Evolutionary conservation across 2,329 filamentous ascomycete genomes (phyloP).

Genomic region (Arthrobotrys megalospora): DNA sequence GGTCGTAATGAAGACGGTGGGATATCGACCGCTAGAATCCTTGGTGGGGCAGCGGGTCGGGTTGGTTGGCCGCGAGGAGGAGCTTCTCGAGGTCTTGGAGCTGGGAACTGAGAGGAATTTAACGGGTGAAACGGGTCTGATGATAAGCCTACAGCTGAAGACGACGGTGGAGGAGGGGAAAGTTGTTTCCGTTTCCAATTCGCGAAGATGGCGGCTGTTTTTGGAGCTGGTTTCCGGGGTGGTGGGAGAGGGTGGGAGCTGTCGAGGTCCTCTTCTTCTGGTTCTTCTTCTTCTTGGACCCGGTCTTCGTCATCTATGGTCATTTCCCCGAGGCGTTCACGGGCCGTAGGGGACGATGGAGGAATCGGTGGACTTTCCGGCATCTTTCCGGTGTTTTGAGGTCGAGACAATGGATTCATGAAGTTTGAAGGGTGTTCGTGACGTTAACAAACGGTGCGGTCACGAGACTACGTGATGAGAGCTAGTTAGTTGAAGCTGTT

Average conservation of each 20-base stretch:
- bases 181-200: constrained; percentile 62
- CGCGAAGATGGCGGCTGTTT: constrained; percentile 52
- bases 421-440: constrained; percentile 21
- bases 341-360: constrained; percentile 47
- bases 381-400: constrained; percentile 31
- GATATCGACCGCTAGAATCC: constrained; percentile 87
- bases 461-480: constrained; percentile 20
- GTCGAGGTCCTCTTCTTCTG: constrained; percentile 42
- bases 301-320: constrained; percentile 48
- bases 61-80: constrained; percentile 44
- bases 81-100: constrained; percentile 48
- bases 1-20: constrained; percentile 89
- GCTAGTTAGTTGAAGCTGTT: too few relatives aligned
- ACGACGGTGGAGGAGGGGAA: constrained; percentile 66
- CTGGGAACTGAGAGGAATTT: constrained; percentile 57
- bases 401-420: constrained; percentile 4
- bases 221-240: constrained; percentile 43
- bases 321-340: constrained; percentile 46
- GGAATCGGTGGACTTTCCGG: constrained; percentile 40
- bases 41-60: constrained; percentile 63
- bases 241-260: constrained; percentile 45
- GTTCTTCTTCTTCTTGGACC: not conserved
- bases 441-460: constrained; percentile 9
- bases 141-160: constrained; percentile 66
- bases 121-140: constrained; percentile 54